Base-by-base conservation (phyloP, 257 asterid genomes). In the Solanum raphanifolium region DNA sequence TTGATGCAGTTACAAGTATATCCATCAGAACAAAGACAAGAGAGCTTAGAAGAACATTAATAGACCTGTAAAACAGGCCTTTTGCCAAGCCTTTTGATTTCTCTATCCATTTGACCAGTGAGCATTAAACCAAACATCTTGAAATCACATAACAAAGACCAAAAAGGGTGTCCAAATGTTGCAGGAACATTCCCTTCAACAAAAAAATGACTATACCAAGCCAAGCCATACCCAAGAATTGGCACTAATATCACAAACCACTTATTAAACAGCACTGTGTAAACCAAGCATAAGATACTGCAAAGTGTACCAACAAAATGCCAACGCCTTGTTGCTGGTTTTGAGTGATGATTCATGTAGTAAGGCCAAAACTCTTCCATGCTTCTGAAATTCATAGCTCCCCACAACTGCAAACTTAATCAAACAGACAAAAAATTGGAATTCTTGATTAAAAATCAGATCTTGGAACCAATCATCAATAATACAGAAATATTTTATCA, bases 21-120 rank as follows among this genome's bases (percentile, higher is more conserved):
- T 90, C 43, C 36, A 87, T 31, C 23, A 46, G 85, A 81, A 46
- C 11, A 27, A 46, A 43, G 66, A 79, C 66, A 66, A 88, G 9
- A 71, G 48, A 65, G 29, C 82, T 23, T 31, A 41, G 29, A 1
- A 55, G 13, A 46, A 21, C 32, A 84, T 88, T 87, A 96, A 87
- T 94, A 94, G 16, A 92, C 92, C 87, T 94, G 99, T 89, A 96
- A 91, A 83, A 94, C 89, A 73, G 99, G 99, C 93, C 99, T 95
- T 91, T 97, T 96, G 3, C 99, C 99, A 48, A 97, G 99, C 94
- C 98, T 95, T 94, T 96, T 97, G 95, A 97, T 97, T 92, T 97
- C 99, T 81, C 93, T 92, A 89, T 97, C 99, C 96, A 97, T 90
- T 89, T 94, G 93, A 11, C 99, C 99, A 86, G 96, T 96, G 60